Base-by-base conservation (phyloP, 139 green algal genomes). In the Auxenochlorella protothecoides region DNA sequence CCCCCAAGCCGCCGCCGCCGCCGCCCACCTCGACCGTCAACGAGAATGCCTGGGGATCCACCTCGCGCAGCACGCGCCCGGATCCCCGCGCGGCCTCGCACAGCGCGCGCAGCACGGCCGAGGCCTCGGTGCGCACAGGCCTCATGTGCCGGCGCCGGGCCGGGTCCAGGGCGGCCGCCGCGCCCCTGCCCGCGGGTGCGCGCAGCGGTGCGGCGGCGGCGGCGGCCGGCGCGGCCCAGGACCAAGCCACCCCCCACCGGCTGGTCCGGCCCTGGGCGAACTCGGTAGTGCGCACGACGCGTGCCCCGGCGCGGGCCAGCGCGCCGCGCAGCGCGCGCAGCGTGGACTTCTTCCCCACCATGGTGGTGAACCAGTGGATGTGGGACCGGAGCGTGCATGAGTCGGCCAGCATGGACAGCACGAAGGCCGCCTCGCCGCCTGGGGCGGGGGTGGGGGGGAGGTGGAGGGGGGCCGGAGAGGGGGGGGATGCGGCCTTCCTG, bases 211-310 rank as follows among this genome's bases (percentile, higher is more conserved):
- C 69, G 12, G 65, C 72, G 53, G 85, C 83, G 11, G 80, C 77
- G 13, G 82, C 73, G 10, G 82, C 72, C 56, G 82, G 68, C 3
- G 80, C 89, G 4, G 79, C 70, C 66, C 90, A 96, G 4, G 87
- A 94, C 92, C 92, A 97, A 2, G 92, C 92, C 5, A 97, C 73
- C 3, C 78, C 90, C 92, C 92, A 97, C 15, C 92, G 76, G 0
- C 78, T 87, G 2, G 92, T 97, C 44, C 86, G 87, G 60, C 92
- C 92, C 85, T 92, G 82, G 5, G 54, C 66, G 65, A 97, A 85
- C 75, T 96, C 88, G 7, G 92, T 97, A 13, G 85, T 94, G 2
- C 87, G 80, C 53, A 92, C 66, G 0, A 80, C 82, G 2, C 82
- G 80, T 27, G 89, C 77, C 60, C 86, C 69, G 16, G 75, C 72